Base-by-base conservation (phyloP, 176 grass and related monocot species). In the Aegilops umbellulata region DNA sequence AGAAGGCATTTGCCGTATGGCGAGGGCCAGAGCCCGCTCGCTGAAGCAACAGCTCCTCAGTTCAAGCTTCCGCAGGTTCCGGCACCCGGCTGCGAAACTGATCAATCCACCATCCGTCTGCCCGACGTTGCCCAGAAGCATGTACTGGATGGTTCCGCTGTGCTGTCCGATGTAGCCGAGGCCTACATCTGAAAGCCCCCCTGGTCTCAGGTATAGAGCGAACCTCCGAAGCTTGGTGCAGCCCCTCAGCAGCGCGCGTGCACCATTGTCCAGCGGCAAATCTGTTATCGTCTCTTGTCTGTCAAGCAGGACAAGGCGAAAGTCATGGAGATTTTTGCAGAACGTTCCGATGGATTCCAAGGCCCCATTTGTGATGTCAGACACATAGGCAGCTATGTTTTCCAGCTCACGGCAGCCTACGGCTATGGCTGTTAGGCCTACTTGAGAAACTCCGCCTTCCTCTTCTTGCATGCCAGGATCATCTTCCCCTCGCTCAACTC, bases 41-140 rank as follows among this genome's bases (percentile, higher is more conserved):
- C 88, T 98, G 81, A 98, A 98, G 80, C 93, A 98, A 69, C 93
- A 98, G 46, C 93, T 91, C 79, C 96, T 87, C 22, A 95, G 64
- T 41, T 98, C 96, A 72, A 95, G 87, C 88, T 98, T 98, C 74
- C 80, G 69, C 81, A 98, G 81, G 30, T 87, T 95, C 39, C 35
- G 70, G 20, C 93, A 95, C 42, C 90, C 93, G n/a, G 25, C 65
- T 61, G 96, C 94, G 49, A 98, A 95, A 60, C 29, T 5, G 39
- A 92, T 79, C 44, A 98, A 67, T 25, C 96, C 96, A 65, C 70
- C 30, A 74, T 98, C 93, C 4, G 92, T 91, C 76, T 95, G 90
- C 57, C 96, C 96, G 13, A 94, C 88, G 69, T 91, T 95, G 20
- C 93, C 96, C 76, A 95, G 82, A 24, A 98, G 89, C 92, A 95